Evolutionary conservation across 129 eudicot genomes (phyloP).

Genomic region (carrot (Daucus carota)): DNA sequence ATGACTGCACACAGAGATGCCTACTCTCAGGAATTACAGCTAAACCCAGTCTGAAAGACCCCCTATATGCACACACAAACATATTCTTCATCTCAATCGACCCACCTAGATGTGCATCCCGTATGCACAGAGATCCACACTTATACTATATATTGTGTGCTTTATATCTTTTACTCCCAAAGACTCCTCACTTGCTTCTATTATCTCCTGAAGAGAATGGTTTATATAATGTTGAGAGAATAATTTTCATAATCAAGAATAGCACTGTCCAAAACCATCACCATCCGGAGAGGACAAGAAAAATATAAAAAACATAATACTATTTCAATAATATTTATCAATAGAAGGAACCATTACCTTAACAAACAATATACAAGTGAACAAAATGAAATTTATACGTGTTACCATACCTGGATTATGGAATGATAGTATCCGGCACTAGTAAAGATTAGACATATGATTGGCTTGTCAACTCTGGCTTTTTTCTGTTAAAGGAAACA

Average conservation of each 20-base stretch:
- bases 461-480: background rate
- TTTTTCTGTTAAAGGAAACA: slow-evolving; percentile 20
- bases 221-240: background rate
- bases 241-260: background rate
- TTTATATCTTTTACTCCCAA: background rate
- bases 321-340: background rate
- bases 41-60: background rate
- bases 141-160: background rate
- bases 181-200: background rate
- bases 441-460: background rate
- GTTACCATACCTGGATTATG: background rate
- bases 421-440: background rate
- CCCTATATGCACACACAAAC: background rate
- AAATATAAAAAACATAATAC: background rate
- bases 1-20: background rate
- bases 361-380: background rate
- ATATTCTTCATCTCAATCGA: background rate
- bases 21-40: background rate
- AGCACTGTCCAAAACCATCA: background rate
- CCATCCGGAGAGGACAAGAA: background rate
- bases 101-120: background rate
- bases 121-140: background rate
- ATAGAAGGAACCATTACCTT: background rate
- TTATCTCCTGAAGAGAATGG: background rate
- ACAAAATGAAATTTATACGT: background rate